Base-by-base conservation (phyloP, 2,329 filamentous ascomycete genomes). In the Alternaria ethzedia region DNA sequence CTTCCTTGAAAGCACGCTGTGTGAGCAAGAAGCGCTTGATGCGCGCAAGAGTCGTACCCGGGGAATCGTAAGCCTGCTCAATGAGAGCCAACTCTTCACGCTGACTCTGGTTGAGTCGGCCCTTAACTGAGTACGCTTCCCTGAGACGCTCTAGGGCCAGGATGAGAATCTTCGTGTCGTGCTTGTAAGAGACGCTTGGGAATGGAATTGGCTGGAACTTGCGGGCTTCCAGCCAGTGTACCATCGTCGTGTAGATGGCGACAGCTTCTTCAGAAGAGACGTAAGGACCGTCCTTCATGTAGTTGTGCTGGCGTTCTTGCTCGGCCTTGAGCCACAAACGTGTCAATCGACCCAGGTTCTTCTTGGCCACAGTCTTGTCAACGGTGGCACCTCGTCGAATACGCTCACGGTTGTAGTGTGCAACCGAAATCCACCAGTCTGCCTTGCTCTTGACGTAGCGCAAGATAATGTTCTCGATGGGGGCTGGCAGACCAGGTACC, bases 371-470 rank as follows among this genome's bases (percentile, higher is more conserved):
- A 4, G 96, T 99, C 85, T 99, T 99, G 80, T 99, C 96, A 12
- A 99, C 96, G 2, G 96, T 99, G 3, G 96, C 96, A 77, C 96
- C 96, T 80, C 96, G 88, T 72, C 96, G 89, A 75, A 99, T 99
- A 79, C 96, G 91, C 83, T 99, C 96, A 74, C 96, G 91, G 79
- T 99, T 99, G 84, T 99, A 99, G 79, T 99, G 96, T 11, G 96
- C 96, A 30, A 99, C 96, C 21, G 94, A 98, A 65, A 99, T 95
- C 96, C 96, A 99, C 96, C 96, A 99, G 79, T 99, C 96, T 17
- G 96, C 96, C 85, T 99, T 99, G 71, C 94, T 95, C 85, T 99
- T 99, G 73, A 99, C 96, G 74, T 99, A 99, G 75, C 96, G 92
- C 66, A 99, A 86, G 75, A 99, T 99, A 73, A 99, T 97, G 77